Base-by-base conservation (phyloP, 1,284 basidiomycete genomes). In the Microbotryomycetes sp. region DNA sequence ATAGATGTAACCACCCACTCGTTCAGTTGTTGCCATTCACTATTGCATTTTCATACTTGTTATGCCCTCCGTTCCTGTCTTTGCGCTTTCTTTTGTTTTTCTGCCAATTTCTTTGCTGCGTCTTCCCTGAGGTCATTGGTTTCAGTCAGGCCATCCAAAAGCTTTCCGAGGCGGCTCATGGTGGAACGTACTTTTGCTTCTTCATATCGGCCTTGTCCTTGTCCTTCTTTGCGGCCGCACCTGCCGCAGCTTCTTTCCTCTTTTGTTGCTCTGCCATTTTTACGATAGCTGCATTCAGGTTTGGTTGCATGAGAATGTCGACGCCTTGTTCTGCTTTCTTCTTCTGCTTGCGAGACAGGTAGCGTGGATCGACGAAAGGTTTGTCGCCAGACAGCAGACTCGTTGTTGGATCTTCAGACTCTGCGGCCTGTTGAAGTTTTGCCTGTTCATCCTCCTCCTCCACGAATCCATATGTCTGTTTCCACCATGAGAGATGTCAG, bases 321-420 rank as follows among this genome's bases (percentile, higher is more conserved):
- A 68, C 62, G n/a, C 67, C 67, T 4, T 63, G 61, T 29, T 64
- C 56, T 5, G 67, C 67, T 48, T 68, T 68, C 51, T 68, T 68
- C 13, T 64, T 48, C 46, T 62, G 61, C 53, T 68, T 68, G 55
- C 62, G 61, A n/a, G 49, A 54, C 50, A 64, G 30, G 45, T 29
- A 24, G 24, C 51, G 48, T 6, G 61, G 63, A 23, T 68, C 67
- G 3, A 35, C 7, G 13, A 60, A 60, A 4, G 48, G 45, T 11
- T 18, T 18, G 18, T 41, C 35, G 11, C 35, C 35, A n/a, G 4
- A 28, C 56, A 9, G 28, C 11, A 4, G 49, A 45, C 2, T 56
- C 58, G 31, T 62, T 60, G 24, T 54, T 47, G 7, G 56, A 9
- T 41, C 53, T 7, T 56, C 24, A 3, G 21, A 52, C 31, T 57